Base-by-base conservation (phyloP, 805 yeast species). In the Saccharomyces paradoxus region DNA sequence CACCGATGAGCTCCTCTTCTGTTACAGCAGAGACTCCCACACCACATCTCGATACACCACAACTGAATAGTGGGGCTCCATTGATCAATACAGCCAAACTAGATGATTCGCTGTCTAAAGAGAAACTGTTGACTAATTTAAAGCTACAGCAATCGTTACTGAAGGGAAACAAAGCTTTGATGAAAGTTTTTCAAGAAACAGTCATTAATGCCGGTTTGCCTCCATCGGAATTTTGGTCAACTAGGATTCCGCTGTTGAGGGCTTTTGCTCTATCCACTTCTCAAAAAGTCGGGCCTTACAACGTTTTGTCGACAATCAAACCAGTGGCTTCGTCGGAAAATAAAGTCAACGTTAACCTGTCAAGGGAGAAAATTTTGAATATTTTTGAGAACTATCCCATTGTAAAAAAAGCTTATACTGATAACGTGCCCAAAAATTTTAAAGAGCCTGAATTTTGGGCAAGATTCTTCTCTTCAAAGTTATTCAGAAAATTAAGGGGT, bases 381-480 rank as follows among this genome's bases (percentile, higher is more conserved):
- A 89, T 94, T 24, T 91, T 94, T 67, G 88, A 84, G 51, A 96
- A 92, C 56, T 94, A 92, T 65, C 99, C 99, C 0, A 82, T 91
- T 41, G 95, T 94, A 27, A 82, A 88, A 56, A 82, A 81, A 58
- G 98, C 98, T 0, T 94, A 87, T 65, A 84, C 82, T 56, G 99
- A 94, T 53, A 84, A 84, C 55, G 99, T 94, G 4, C 99, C 98
- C 0, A 84, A 85, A 57, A 68, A 70, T 50, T 77, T 94, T 52
- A 79, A 81, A 50, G 98, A 94, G 67, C 91, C 92, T 46, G 96
- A 87, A 65, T 94, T 94, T 63, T 94, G 99, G 99, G 89, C 96
- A 10, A 75, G 97, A 58, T 94, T 94, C 64, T 94, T 94, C 76
- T 84, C 89, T 63, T 90, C 97, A 0, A 86, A 89, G 63, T 73